A percentile compares a stretch with the other conserved stretches of the same genome.
Conservation (phyloP, 106 monocot species). For the Phalaenopsis aphrodite region DNA sequence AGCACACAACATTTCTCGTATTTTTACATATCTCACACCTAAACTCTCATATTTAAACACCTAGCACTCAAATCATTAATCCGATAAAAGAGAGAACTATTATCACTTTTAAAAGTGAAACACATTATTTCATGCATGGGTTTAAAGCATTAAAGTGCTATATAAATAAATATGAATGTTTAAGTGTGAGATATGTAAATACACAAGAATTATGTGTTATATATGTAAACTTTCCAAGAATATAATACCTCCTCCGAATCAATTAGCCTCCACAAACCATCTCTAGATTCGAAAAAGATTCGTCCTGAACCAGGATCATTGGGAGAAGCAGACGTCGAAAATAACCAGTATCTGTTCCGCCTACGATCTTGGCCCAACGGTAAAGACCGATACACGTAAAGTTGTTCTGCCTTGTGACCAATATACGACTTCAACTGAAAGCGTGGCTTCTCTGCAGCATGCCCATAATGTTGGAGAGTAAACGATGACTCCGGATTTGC, state of each 20-base stretch:
- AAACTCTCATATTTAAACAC: too few species aligned
- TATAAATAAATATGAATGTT: too few species aligned
- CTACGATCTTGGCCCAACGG: conserved; percentile 96
- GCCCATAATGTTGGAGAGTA: conserved; percentile 51
- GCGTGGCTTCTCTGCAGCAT: conserved; percentile 71
- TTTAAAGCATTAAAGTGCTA: too few species aligned
- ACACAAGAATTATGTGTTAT: too few species aligned
- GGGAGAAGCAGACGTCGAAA: conserved; percentile 80
- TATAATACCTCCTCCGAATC: conserved; percentile 87
- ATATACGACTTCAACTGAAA: conserved; percentile 80
- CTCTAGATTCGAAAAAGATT: conserved; percentile 91
- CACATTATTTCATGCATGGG: too few species aligned
- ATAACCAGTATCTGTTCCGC: conserved; percentile 91
- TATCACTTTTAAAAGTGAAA: too few species aligned
- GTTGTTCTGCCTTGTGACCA: conserved; percentile 90
- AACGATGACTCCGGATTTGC: conserved; percentile 31
- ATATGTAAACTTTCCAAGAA: neutral
- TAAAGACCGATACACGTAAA: conserved; percentile 83
- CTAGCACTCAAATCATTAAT: too few species aligned
- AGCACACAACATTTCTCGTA: neutral
- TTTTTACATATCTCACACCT: too few species aligned
- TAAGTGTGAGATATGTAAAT: too few species aligned
- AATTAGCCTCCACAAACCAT: conserved; percentile 85
- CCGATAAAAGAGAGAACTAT: too few species aligned
- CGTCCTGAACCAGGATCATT: conserved; percentile 88